These are phyloP conservation scores for Xylariaceae sp. DNA, from an alignment of 2,329 filamentous ascomycete genomes.

Conservation along the genomic window DNA sequence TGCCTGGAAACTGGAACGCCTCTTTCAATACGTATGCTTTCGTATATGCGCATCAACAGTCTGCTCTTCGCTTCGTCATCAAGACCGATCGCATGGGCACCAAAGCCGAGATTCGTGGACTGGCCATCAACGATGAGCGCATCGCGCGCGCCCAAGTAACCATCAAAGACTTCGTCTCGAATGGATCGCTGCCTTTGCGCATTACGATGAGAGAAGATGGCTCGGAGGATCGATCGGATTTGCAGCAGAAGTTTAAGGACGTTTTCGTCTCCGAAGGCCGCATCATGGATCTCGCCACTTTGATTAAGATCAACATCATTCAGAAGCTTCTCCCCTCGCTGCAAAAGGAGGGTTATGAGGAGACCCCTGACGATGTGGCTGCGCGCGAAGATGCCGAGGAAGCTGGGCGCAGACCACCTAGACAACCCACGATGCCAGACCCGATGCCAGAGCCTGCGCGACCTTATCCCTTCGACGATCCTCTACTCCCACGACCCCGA, in stretches of 20 bases:
- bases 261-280: slow-evolving; percentile 70
- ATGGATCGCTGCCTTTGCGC: slow-evolving; percentile 50
- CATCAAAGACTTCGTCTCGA: slow-evolving; percentile 68
- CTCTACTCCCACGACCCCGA: slow-evolving; percentile 56
- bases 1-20: slow-evolving; percentile 77
- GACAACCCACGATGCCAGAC: slow-evolving; percentile 42
- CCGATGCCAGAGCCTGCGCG: slow-evolving; percentile 55
- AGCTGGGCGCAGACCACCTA: slow-evolving; percentile 38
- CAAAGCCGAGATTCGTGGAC: slow-evolving; percentile 77
- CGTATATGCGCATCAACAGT: slow-evolving; percentile 80
- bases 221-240: slow-evolving; percentile 46
- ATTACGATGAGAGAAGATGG: slow-evolving; percentile 45
- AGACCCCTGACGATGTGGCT: slow-evolving; percentile 42
- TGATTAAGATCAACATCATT: slow-evolving; percentile 74
- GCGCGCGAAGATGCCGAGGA: slow-evolving; percentile 39
- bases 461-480: slow-evolving; percentile 63
- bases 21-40: slow-evolving; percentile 69
- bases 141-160: slow-evolving; percentile 72
- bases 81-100: slow-evolving; percentile 76
- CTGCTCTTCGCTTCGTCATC: slow-evolving; percentile 75
- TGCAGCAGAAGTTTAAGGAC: slow-evolving; percentile 46
- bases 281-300: slow-evolving; percentile 60
- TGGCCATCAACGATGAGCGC: slow-evolving; percentile 74
- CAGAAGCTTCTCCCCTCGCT: slow-evolving; percentile 76
- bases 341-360: slow-evolving; percentile 73